Evolutionary conservation across 495 filamentous ascomycete species (phyloP), one percentile per base, ranked within the genome.

Genomic region (Lasiosphaeris hirsuta): DNA sequence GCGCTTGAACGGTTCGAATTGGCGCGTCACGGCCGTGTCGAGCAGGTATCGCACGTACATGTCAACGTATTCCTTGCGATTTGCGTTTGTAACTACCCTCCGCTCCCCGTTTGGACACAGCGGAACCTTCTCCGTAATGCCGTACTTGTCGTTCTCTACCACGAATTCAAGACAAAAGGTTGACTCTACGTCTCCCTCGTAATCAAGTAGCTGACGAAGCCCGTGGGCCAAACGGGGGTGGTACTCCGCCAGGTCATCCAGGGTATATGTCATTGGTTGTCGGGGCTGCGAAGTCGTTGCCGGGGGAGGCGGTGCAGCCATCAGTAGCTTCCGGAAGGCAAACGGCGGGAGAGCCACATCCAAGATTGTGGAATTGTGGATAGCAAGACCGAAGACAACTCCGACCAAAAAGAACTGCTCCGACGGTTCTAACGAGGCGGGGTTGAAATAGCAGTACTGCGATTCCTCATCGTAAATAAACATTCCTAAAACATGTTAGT

Each of bases 381-480:
- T 96, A 15, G 92, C 92, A 19, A 97, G 81, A 3, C 92, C 92
- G 23, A 96, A 81, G 34, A 96, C 73, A 38, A 91, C 90, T 19
- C 92, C 92, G 45, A 97, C 90, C 43, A 97, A 77, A 65, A 92
- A 96, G 69, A 89, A 97, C 60, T 96, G 92, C 65, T 96, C 90
- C 7, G 93, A 93, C 0, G 90, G 92, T 69, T 97, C 92, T 63
- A 96, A 90, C 41, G 89, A 90, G 64, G 86, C 82, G 1, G 92
- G 89, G 66, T 96, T 97, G 77, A 97, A 97, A 70, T 97, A 97
- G 70, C 92, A 96, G 64, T 89, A 91, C 37, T 84, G 81, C 5
- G 92, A 96, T 61, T 97, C 92, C n/a, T 96, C 90, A 60, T 96
- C 93, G 72, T 96, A 97, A 14, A 88, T 74, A 68, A 96, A 96